Base-by-base conservation (phyloP, 108 stramenopile species). In the Schizochytrium sp. region DNA sequence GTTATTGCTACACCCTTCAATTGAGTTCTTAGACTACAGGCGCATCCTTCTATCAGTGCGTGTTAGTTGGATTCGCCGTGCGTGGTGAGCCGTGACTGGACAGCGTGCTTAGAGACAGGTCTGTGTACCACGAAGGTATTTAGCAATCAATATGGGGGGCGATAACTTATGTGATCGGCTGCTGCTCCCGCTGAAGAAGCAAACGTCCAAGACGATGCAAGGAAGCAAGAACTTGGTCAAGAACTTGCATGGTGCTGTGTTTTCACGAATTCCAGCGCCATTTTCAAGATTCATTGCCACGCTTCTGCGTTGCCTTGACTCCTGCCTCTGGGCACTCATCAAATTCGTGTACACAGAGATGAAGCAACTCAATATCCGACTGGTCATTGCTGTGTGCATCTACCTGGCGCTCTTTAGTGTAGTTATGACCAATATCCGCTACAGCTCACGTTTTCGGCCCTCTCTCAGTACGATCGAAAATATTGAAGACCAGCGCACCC, bases 401-500 rank as follows among this genome's bases (percentile, higher is more conserved):
- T 60, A 60, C 2, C 19, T n/a, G 28, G 59, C 59, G 19, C 17
- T 60, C 59, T 60, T 60, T 17, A 60, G 59, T n/a, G 28, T n/a
- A 0, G 44, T 69, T 38, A 15, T 69, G 42, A 5, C 64, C 12
- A 69, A 69, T 38, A 69, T 69, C 42, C 64, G 64, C 64, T 69
- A 69, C 64, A 69, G 64, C 64, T 38, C 15, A 44, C 15, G 28
- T 0, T 69, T 69, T 15, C 7, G 5, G 0, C 64, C 64, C 42
- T 69, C 64, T 44, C 2, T 69, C 12, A 12, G 15, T 5, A 15
- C 28, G 42, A 44, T 69, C 28, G 64, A 69, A 44, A 44, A 7
- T 7, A 69, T 69, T 15, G 64, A 69, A 15, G 64, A 69, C 2
- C 64, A 69, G 64, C 64, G 64, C 64, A 69, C 64, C 42, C 64